Evolutionary conservation across 768 basidiomycete genomes (phyloP).

Genomic region (Coprinellus micaceus): DNA sequence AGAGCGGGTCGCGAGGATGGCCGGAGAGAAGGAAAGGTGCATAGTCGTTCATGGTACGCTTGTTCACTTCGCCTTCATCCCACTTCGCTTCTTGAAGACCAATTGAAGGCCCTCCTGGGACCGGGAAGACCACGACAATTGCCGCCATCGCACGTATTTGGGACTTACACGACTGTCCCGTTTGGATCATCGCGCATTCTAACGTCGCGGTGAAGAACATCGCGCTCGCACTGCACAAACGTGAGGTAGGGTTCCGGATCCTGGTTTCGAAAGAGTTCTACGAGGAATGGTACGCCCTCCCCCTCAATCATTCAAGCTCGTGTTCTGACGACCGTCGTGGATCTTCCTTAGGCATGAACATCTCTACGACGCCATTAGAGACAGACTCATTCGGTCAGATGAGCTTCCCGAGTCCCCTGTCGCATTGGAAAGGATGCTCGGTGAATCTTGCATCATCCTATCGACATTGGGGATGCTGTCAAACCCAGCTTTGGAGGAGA

Average conservation of each 20-base stretch:
- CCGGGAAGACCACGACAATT: slow-evolving; percentile 53
- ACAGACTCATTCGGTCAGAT: slow-evolving; percentile 38
- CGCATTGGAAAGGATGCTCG: slow-evolving; percentile 26
- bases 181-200: slow-evolving; percentile 46
- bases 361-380: slow-evolving; percentile 33
- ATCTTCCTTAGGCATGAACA: slow-evolving; percentile 50
- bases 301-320: too few species aligned
- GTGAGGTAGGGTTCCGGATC: slow-evolving; percentile 36
- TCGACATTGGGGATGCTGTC: slow-evolving; percentile 51
- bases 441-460: slow-evolving; percentile 33
- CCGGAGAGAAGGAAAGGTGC: slow-evolving; percentile 28
- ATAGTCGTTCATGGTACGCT: slow-evolving; percentile 39
- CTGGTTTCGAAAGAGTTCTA: slow-evolving; percentile 48
- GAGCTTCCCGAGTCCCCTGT: slow-evolving; percentile 28
- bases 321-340: too few species aligned
- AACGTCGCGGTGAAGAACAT: slow-evolving; percentile 52
- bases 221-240: slow-evolving; percentile 38
- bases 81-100: neutral
- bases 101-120: slow-evolving; percentile 43
- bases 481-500: slow-evolving; percentile 35
- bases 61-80: neutral
- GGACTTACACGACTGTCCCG: slow-evolving; percentile 20
- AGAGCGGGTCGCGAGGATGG: slow-evolving; percentile 29
- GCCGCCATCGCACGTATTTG: slow-evolving; percentile 38
- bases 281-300: slow-evolving; percentile 40